Percentiles rank a stretch among this genome's conserved stretches.
phyloP scores from a whole-genome alignment of 2,329 filamentous ascomycete genomes.

The Ophiostoma ulmi region DNA sequence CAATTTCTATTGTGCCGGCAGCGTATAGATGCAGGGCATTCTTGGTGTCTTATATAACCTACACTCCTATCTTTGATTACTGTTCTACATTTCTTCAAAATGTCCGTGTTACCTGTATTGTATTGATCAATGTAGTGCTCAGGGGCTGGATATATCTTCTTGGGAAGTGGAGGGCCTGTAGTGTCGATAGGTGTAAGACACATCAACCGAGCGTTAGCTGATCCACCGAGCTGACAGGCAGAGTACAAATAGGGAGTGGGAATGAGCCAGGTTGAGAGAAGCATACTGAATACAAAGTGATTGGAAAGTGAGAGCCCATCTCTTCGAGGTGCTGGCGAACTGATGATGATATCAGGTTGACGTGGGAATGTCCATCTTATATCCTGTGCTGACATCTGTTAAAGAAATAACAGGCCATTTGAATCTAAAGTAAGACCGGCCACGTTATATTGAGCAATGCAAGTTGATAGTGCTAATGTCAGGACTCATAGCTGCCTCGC shows the following conservation, averaged over 20 bases:
- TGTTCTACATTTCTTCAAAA: not conserved
- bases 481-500: not conserved
- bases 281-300: not conserved
- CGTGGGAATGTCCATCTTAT: not conserved
- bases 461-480: not conserved
- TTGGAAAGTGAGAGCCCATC: not conserved
- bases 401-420: not conserved
- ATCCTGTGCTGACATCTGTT: not conserved
- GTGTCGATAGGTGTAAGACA: not conserved
- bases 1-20: not conserved
- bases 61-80: not conserved
- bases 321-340: not conserved
- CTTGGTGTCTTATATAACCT: not conserved
- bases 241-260: not conserved
- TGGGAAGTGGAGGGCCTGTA: not conserved
- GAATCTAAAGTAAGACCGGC: not conserved
- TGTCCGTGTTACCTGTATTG: not conserved
- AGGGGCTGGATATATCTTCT: not conserved
- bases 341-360: not conserved
- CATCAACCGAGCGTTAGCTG: not conserved
- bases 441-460: not conserved
- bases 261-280: not conserved
- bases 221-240: conserved; percentile 1
- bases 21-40: not conserved
- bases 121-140: conserved; percentile 2